These are phyloP conservation scores for Verticillium nonalfalfae DNA, from an alignment of 2,329 filamentous ascomycete genomes.

Conservation along the genomic window DNA sequence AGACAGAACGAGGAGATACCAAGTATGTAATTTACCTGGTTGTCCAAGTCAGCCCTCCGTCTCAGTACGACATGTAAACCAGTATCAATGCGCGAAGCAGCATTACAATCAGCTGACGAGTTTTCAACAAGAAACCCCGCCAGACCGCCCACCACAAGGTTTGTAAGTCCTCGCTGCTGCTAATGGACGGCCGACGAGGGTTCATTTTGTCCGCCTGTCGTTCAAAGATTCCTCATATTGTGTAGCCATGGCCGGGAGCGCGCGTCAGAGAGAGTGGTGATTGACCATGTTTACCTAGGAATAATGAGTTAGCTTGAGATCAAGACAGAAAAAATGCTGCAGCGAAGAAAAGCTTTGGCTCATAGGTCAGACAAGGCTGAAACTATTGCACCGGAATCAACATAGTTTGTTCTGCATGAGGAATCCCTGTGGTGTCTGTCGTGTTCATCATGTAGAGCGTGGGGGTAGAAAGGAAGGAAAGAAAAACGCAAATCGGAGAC, in stretches of 20 bases:
- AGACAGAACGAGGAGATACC: conserved; percentile 3
- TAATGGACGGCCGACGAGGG: conserved; percentile 43
- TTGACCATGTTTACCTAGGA: conserved; percentile 32
- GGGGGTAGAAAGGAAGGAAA: conserved; percentile 4
- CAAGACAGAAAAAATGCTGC: conserved; percentile 7
- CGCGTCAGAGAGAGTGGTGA: conserved; percentile 2
- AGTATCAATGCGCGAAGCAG: conserved; percentile 1
- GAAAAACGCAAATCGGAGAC: conserved; percentile 15
- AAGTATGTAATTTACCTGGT: conserved; percentile 19
- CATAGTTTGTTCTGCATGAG: conserved; percentile 62
- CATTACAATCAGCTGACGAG: conserved; percentile 56
- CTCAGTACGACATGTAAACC: background rate
- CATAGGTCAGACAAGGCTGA: conserved; percentile 62
- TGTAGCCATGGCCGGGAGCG: conserved; percentile 16
- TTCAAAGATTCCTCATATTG: conserved; percentile 59
- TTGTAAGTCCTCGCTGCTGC: conserved; percentile 56
- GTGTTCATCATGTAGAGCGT: background rate
- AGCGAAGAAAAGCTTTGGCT: conserved; percentile 14
- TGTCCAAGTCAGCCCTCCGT: background rate
- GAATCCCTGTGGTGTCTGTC: conserved; percentile 55
- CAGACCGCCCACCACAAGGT: conserved; percentile 45
- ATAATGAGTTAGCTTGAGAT: conserved; percentile 26
- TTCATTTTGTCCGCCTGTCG: conserved; percentile 61
- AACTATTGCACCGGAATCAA: conserved; percentile 56
- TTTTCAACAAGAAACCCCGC: conserved; percentile 56